Base-by-base conservation (phyloP, 1,284 basidiomycete species). In the Cutaneotrichosporon sp. region DNA sequence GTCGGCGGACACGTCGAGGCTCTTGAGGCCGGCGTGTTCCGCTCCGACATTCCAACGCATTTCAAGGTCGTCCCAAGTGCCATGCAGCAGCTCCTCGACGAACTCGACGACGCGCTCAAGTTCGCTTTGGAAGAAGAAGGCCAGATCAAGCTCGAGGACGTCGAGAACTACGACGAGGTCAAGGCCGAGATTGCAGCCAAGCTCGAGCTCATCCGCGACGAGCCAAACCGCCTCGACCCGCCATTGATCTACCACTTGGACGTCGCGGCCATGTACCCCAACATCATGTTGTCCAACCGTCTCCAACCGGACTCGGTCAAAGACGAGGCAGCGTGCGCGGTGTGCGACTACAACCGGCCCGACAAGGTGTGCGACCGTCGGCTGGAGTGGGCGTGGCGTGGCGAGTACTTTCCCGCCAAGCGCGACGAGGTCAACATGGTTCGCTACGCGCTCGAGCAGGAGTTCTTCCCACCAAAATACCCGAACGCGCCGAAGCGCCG, bases 231-330 rank as follows among this genome's bases (percentile, higher is more conserved):
- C 20, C 84, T 86, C 57, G 95, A 98, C 81, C 89, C 88, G 25
- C 97, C 97, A 0, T 87, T 99, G 68, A 99, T 99, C 75, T 99
- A 99, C 80, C 97, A 99, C 81, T 82, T 99, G 74, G 97, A 99
- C 75, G 97, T 99, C 65, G 97, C 97, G 1, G 97, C 97, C 69
- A 99, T 99, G 97, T 99, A 99, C 76, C 97, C 97, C 62, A 99
- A 99, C 81, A 99, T 99, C 87, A 99, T 99, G 97, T 89, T 99
- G 83, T 97, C 94, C 31, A 99, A 99, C 78, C 91, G 97, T 58
- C 85, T 99, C 3, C 97, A 99, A 72, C 97, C 97, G 2, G 97
- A 99, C 79, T 97, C 97, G 1, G 91, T 99, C 79, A 91, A 98
- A 18, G 92, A 95, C 74, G 97, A 99, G 79, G 88, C 95, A 9